Evolutionary conservation across 768 basidiomycete genomes (phyloP).

Genomic region (Omphalotus guepiniiformis): DNA sequence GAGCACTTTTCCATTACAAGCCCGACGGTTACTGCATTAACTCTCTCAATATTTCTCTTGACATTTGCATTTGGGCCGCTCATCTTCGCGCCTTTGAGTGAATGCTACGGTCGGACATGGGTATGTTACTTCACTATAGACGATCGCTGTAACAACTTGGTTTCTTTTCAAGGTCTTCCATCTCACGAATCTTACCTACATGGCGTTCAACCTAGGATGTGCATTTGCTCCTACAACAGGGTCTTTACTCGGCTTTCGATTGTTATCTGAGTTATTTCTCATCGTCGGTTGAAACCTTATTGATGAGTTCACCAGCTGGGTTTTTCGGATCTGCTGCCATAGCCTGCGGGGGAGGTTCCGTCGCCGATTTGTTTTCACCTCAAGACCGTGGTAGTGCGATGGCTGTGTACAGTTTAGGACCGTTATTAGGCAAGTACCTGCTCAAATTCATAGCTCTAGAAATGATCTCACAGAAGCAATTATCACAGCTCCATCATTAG

Average conservation of each 20-base stretch:
- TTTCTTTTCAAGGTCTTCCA: conserved; percentile 38
- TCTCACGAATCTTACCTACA: conserved; percentile 42
- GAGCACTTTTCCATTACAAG: conserved; percentile 45
- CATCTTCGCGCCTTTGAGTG: conserved; percentile 34
- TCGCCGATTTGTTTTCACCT: conserved; percentile 55
- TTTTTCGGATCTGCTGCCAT: conserved; percentile 51
- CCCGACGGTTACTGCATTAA: conserved; percentile 50
- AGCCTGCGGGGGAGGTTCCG: conserved; percentile 45
- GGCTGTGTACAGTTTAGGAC: conserved; percentile 50
- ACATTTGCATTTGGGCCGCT: conserved; percentile 55
- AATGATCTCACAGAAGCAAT: too few relatives aligned
- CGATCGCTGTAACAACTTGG: neutral
- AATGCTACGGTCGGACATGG: conserved; percentile 54
- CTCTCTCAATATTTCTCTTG: conserved; percentile 58
- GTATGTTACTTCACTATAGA: conserved; percentile 20
- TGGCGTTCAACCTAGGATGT: conserved; percentile 54
- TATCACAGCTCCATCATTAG: too few relatives aligned
- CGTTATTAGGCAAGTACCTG: conserved; percentile 39
- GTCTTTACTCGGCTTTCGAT: conserved; percentile 49
- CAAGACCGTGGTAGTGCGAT: conserved; percentile 55
- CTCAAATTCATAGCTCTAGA: too few relatives aligned
- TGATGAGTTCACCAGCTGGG: conserved; percentile 31
- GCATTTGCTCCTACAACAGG: conserved; percentile 46
- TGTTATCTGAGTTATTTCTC: conserved; percentile 36
- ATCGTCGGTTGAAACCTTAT: neutral